phyloP scores from a whole-genome alignment of 1,284 basidiomycete species.

The Grifola frondosa region DNA sequence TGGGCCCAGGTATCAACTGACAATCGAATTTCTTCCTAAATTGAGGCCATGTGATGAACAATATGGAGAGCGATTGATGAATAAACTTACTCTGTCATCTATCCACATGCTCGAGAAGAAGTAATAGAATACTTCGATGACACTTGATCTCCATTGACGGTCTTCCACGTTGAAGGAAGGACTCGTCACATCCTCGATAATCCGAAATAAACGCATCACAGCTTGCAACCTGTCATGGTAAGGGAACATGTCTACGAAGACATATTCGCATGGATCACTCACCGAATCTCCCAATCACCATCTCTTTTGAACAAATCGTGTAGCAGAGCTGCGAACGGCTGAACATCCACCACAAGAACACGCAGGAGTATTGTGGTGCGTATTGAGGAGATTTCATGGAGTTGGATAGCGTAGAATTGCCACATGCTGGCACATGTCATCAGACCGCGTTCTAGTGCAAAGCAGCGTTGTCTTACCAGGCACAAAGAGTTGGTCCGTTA shows the following conservation, averaged over 20 bases:
- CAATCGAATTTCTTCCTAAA: slow-evolving; percentile 65
- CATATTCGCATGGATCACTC: neutral
- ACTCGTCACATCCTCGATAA: slow-evolving; percentile 63
- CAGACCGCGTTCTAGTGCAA: neutral
- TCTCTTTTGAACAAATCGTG: slow-evolving; percentile 35
- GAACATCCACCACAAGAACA: slow-evolving; percentile 59
- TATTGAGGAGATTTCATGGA: slow-evolving; percentile 48
- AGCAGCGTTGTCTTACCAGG: slow-evolving; percentile 44
- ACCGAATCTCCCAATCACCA: slow-evolving; percentile 51
- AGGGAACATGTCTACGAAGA: neutral
- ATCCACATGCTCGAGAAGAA: slow-evolving; percentile 66
- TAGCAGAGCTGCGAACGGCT: slow-evolving; percentile 55
- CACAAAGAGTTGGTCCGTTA: slow-evolving; percentile 53
- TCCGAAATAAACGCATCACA: slow-evolving; percentile 55
- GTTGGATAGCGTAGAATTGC: slow-evolving; percentile 62
- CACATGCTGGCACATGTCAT: slow-evolving; percentile 47
- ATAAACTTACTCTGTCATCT: slow-evolving; percentile 52
- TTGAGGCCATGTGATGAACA: neutral
- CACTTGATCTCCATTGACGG: slow-evolving; percentile 62
- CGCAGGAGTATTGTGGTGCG: slow-evolving; percentile 57
- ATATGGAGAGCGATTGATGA: neutral
- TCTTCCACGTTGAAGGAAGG: slow-evolving; percentile 60
- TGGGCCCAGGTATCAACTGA: slow-evolving; percentile 55
- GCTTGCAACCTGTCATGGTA: slow-evolving; percentile 32
- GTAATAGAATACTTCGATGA: slow-evolving; percentile 54